A percentile compares a stretch with the other conserved stretches of the same genome.
Evolutionary conservation across 2,329 filamentous ascomycete genomes (phyloP).

Genomic region (Calonectria fujianensis): DNA sequence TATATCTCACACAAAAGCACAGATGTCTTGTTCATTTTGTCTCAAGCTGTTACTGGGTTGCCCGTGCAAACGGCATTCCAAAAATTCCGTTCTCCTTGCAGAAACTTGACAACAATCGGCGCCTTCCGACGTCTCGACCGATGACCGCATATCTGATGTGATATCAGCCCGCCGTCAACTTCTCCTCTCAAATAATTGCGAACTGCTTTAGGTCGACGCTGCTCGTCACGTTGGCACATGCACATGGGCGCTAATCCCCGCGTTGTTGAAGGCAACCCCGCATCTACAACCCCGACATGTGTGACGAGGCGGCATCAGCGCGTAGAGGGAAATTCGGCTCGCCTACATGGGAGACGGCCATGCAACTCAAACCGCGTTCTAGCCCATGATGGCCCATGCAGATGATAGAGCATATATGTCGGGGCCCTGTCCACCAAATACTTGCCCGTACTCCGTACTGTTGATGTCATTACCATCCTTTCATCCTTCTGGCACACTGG

Average conservation of each 20-base stretch:
- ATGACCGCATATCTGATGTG: conserved; percentile 41
- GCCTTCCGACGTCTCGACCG: conserved; percentile 45
- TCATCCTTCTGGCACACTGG: conserved; percentile 43
- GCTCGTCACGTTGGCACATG: conserved; percentile 52
- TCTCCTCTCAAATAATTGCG: conserved; percentile 10
- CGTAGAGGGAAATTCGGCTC: conserved; percentile 50
- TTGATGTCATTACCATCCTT: conserved; percentile 45
- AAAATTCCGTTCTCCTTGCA: conserved; percentile 19
- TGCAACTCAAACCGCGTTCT: conserved; percentile 33
- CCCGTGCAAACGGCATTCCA: neutral
- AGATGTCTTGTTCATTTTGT: conserved; percentile 25
- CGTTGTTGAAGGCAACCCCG: conserved; percentile 54
- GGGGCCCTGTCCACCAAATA: conserved; percentile 11
- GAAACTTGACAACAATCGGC: conserved; percentile 38
- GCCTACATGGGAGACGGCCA: conserved; percentile 13
- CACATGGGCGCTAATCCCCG: conserved; percentile 54
- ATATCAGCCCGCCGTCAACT: conserved; percentile 40
- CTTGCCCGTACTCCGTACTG: conserved; percentile 9
- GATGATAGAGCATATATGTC: conserved; percentile 37
- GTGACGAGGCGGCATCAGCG: conserved; percentile 55
- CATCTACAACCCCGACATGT: conserved; percentile 45
- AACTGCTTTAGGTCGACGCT: conserved; percentile 34
- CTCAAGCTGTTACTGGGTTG: neutral
- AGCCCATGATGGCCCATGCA: conserved; percentile 45
- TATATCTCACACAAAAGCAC: conserved; percentile 17